Base-by-base conservation (phyloP, 2,329 filamentous ascomycete species). In the Biscogniauxia marginata region DNA sequence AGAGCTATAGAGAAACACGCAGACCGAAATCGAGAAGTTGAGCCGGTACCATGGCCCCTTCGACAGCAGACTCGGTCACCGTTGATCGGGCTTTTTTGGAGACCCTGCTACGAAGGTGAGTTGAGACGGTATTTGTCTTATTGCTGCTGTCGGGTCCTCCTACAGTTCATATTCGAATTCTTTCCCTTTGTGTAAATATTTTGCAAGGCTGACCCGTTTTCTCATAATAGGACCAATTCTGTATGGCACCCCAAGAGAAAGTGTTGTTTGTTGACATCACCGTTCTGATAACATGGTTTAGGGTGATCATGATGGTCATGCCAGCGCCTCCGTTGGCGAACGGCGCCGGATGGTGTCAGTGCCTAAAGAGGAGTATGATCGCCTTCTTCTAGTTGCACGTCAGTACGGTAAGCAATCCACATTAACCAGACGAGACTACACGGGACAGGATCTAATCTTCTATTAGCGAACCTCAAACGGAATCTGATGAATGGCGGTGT, bases 1-100 rank as follows among this genome's bases (percentile, higher is more conserved):
- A 9, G 30, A 16, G 30, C 13, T 16, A 16, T 39, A 39, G n/a
- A 39, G 30, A 39, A 4, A 16, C 30, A 39, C 3, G 30, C 6
- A 16, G n/a, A 3, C 13, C 30, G 13, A 39, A 16, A n/a, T 16
- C 30, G n/a, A 39, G 13, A 4, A 16, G 30, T 39, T 30, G 8
- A 3, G 30, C 30, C 9, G 30, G 7, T 16, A 49, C 34, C 20
- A 72, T 72, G 70, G 63, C 65, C 43, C 50, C 61, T 46, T 55
- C 59, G 18, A 50, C 46, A 22, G 30, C 49, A 48, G 53, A 58
- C 43, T 73, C 77, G 61, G 79, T 88, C 50, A 86, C 83, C 8
- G 79, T 87, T 61, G 82, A 84, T 60, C 84, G 80, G 66, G 70
- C 73, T 50, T 83, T 87, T 72, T 83, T 87, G 63, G 81, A 87